Base-by-base conservation (phyloP, 148 eudicot genomes). In the Dianthus caryophyllus region DNA sequence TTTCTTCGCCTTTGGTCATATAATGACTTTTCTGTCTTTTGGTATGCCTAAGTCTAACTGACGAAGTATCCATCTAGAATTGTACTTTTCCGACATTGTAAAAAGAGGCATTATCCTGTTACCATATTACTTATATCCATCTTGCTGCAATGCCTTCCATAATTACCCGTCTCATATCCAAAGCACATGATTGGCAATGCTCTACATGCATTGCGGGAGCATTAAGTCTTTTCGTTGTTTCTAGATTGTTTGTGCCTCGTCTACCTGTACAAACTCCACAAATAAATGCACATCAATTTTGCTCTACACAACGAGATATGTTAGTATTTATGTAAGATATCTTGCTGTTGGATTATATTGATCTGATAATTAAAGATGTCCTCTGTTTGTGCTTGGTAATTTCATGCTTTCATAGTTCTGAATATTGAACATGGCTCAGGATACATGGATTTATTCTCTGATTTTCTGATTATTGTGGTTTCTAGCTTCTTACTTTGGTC, bases 1-100 rank as follows among this genome's bases (percentile, higher is more conserved):
- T 59, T 25, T 51, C 26, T 57, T 26, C 43, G 21, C 29, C 61
- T 72, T 68, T 72, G 16, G 9, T 58, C 2, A 11, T 31, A 17
- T 70, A 49, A 27, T 57, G 25, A 29, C 61, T 18, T 65, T 9
- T 1, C 13, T 68, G 66, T 20, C 38, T 64, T 33, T 46, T 29
- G 18, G 10, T 50, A 41, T 47, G 18, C 47, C 20, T 59, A 29
- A 62, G 24, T 15, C 29, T 24, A 4, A n/a, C 6, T 41, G 31
- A 59, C 29, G 20, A 18, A 16, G 53, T 33, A 17, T 36, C 20
- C 39, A 68, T 66, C 52, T 18, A 27, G 29, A 25, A 55, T 55
- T 55, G 36, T 55, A 6, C 60, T 55, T 26, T 16, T 27, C 18
- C 16, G 39, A 57, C 9, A 16, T 17, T 57, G 39, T 57, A 5